Evolutionary conservation across 345 rosid genomes (phyloP), one percentile per base, ranked within the genome.

Genomic region (Linum tenue): DNA sequence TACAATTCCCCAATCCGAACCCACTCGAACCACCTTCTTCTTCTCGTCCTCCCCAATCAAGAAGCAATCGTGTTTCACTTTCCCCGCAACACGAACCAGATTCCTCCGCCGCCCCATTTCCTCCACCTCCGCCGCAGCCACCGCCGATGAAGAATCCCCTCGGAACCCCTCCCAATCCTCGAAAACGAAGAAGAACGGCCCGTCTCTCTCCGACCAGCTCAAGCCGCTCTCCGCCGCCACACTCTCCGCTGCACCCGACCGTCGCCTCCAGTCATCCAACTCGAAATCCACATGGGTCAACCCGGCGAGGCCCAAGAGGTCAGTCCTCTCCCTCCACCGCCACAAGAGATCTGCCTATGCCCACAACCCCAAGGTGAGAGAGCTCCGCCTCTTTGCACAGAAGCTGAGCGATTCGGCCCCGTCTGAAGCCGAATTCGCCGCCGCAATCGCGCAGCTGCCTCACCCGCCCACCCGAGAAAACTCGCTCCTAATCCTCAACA

Each of bases 271-370:
- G 2, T 71, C 83, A 76, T 75, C 86, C 14, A 87, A 85, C 64
- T 92, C 96, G 3, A 87, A 87, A 72, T 90, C 97, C 59, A 86
- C 81, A 3, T 86, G 90, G 91, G 89, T 88, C 70, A 92, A 87
- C 69, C 97, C 97, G 7, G 63, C 90, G 2, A 88, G 78, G 73
- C 87, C 98, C 63, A 90, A 71, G 80, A 91, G 91, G 70, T 80
- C 91, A 42, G 97, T 88, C 67, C 86, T 92, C 79, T 88, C 92
- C 7, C 88, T 85, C 22, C 89, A 86, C 64, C 82, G 89, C 77
- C 98, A 89, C 9, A 87, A 74, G 73, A 85, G 89, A 41, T 79
- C 96, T 15, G 62, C 75, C 64, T 79, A 82, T 77, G 69, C 90
- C 1, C 75, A 84, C 78, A 87, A 82, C 39, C 98, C 94, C 31